These are phyloP conservation scores for Trametes punicea DNA, from an alignment of 768 basidiomycete species.

Conservation along the genomic window DNA sequence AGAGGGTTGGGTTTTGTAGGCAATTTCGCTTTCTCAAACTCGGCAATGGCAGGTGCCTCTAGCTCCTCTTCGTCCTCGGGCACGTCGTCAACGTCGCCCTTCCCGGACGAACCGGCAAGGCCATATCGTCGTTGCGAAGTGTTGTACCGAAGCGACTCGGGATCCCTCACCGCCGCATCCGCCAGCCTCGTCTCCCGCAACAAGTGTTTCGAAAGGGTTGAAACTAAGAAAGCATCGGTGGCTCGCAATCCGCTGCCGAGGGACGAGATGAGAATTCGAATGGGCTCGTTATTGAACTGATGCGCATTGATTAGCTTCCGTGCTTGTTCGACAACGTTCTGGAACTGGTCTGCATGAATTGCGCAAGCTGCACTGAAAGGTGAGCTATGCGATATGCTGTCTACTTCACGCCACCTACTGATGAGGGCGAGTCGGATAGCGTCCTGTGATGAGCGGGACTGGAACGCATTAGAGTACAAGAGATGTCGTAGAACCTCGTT, in stretches of 20 bases:
- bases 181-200: conserved; percentile 73
- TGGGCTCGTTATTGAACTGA: conserved; percentile 86
- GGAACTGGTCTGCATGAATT: conserved; percentile 51
- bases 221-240: conserved; percentile 70
- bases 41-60: conserved; percentile 9
- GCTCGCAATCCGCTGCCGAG: conserved; percentile 69
- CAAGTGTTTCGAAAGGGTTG: conserved; percentile 79
- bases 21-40: conserved; percentile 34
- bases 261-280: conserved; percentile 70
- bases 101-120: conserved; percentile 34
- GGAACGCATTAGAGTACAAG: conserved; percentile 69
- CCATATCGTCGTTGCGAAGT: conserved; percentile 54
- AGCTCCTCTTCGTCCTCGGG: conserved; percentile 42
- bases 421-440: conserved; percentile 74
- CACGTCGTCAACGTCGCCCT: conserved; percentile 38
- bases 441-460: conserved; percentile 56
- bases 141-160: conserved; percentile 63
- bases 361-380: conserved; percentile 60
- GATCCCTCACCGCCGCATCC: conserved; percentile 62
- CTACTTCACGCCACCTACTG: conserved; percentile 43
- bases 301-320: conserved; percentile 70
- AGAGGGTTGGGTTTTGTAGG: conserved; percentile 73
- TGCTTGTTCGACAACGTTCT: conserved; percentile 66
- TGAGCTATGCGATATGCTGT: neutral
- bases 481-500: conserved; percentile 78